These are phyloP conservation scores for Epicoccum nigrum DNA, from an alignment of 2,329 filamentous ascomycete species.

Conservation along the genomic window DNA sequence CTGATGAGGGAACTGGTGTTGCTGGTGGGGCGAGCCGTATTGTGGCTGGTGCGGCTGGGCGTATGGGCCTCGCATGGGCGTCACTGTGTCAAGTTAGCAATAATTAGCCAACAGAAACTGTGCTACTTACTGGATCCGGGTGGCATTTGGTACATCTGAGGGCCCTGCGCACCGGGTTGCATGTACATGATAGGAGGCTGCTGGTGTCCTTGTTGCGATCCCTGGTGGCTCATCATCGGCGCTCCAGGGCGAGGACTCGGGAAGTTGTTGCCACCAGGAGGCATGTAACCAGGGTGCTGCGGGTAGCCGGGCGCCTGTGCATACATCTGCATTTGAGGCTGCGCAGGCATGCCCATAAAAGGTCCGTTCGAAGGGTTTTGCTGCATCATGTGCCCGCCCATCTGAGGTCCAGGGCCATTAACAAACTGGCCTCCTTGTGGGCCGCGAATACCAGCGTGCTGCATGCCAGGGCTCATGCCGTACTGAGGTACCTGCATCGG, in stretches of 20 bases:
- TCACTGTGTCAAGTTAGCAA: slow-evolving; percentile 38
- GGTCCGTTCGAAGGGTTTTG: slow-evolving; percentile 70
- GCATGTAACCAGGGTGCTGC: slow-evolving; percentile 58
- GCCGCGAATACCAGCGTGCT: slow-evolving; percentile 74
- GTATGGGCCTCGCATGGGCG: slow-evolving; percentile 48
- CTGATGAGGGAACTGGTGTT: slow-evolving; percentile 48
- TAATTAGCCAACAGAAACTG: neutral
- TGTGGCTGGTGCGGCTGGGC: slow-evolving; percentile 49
- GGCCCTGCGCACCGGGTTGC: slow-evolving; percentile 76
- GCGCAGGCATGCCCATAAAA: slow-evolving; percentile 72
- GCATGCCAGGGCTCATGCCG: slow-evolving; percentile 71
- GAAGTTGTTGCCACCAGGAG: slow-evolving; percentile 74
- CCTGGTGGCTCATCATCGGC: slow-evolving; percentile 93
- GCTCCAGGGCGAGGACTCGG: slow-evolving; percentile 85
- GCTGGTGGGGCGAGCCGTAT: slow-evolving; percentile 50
- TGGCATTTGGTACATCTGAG: slow-evolving; percentile 76
- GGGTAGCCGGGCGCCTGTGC: slow-evolving; percentile 71
- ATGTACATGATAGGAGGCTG: slow-evolving; percentile 71
- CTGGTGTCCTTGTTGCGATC: slow-evolving; percentile 81
- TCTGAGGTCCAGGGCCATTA: slow-evolving; percentile 70
- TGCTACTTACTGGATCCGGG: slow-evolving; percentile 72
- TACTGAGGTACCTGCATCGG: slow-evolving; percentile 69
- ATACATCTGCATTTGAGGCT: slow-evolving; percentile 82
- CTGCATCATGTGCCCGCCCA: slow-evolving; percentile 80
- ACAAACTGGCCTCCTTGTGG: slow-evolving; percentile 78